phyloP scores from a whole-genome alignment of 1,139 yeast species.

The Scheffersomyces cryptocercus region DNA sequence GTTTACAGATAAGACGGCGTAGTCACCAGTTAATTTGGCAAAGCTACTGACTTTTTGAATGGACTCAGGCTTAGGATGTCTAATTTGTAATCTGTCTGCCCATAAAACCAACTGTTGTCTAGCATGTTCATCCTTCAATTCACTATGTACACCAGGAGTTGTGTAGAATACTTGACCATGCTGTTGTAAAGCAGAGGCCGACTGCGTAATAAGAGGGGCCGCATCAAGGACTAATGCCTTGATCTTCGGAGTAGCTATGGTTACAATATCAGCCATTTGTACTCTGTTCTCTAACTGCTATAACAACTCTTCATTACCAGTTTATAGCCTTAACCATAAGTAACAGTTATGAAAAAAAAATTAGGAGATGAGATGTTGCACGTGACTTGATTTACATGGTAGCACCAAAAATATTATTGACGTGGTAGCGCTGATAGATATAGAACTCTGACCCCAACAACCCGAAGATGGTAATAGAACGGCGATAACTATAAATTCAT shows the following conservation, averaged over 20 bases:
- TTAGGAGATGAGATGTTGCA: conserved; percentile 5
- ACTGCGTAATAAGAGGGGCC: conserved; percentile 86
- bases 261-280: background rate
- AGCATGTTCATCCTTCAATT: conserved; percentile 83
- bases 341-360: conserved; percentile 1
- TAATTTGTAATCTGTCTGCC: conserved; percentile 63
- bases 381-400: background rate
- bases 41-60: conserved; percentile 70
- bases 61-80: conserved; percentile 73
- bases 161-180: conserved; percentile 74
- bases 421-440: too few species aligned
- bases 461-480: too few species aligned
- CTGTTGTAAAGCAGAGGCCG: conserved; percentile 72
- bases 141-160: conserved; percentile 88
- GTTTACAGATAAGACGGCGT: conserved; percentile 78
- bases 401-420: too few species aligned
- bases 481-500: too few species aligned
- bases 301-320: too few species aligned
- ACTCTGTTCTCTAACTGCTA: too few species aligned
- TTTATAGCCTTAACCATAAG: too few species aligned
- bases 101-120: conserved; percentile 75
- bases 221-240: conserved; percentile 82
- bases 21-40: conserved; percentile 90
- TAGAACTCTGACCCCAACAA: too few species aligned
- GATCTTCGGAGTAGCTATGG: conserved; percentile 21